These are phyloP conservation scores for Trichosporon ovoides DNA, from an alignment of 1,284 basidiomycete species.

Conservation along the genomic window DNA sequence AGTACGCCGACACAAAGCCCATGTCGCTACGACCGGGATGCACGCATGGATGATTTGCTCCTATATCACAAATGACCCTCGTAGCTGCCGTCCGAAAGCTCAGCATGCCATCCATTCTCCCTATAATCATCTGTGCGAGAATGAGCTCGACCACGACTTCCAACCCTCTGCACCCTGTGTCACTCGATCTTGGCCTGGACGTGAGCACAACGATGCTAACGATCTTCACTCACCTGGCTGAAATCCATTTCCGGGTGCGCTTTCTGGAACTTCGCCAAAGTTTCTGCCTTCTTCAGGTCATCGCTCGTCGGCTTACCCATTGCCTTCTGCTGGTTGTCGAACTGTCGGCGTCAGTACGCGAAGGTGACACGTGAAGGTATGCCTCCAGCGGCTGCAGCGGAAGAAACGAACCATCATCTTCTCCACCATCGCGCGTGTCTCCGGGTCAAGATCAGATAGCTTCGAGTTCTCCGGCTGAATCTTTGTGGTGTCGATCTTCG, in stretches of 20 bases:
- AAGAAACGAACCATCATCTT: slow-evolving; percentile 91
- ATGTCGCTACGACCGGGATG: no score
- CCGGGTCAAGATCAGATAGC: slow-evolving; percentile 82
- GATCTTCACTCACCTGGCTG: slow-evolving; percentile 62
- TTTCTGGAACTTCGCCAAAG: slow-evolving; percentile 79
- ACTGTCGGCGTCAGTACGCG: slow-evolving; percentile 58
- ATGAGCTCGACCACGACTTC: no score
- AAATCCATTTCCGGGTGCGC: slow-evolving; percentile 93
- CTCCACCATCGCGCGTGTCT: slow-evolving; percentile 87
- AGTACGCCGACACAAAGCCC: no score
- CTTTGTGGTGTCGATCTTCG: slow-evolving; percentile 95
- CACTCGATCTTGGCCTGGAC: slow-evolving; percentile 20
- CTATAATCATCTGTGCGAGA: no score
- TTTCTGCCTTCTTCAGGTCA: slow-evolving; percentile 82
- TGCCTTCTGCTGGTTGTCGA: slow-evolving; percentile 97
- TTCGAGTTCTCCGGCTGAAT: slow-evolving; percentile 95
- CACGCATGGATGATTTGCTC: no score
- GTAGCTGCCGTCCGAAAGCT: no score
- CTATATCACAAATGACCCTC: no score
- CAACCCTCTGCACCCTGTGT: no score
- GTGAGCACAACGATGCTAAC: neutral
- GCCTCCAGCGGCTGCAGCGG: neutral
- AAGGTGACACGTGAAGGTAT: neutral
- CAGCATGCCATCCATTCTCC: no score
- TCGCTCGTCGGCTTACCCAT: slow-evolving; percentile 92